Base-by-base conservation (phyloP, 2,329 filamentous ascomycete genomes). In the Trichoderma aggressivum region DNA sequence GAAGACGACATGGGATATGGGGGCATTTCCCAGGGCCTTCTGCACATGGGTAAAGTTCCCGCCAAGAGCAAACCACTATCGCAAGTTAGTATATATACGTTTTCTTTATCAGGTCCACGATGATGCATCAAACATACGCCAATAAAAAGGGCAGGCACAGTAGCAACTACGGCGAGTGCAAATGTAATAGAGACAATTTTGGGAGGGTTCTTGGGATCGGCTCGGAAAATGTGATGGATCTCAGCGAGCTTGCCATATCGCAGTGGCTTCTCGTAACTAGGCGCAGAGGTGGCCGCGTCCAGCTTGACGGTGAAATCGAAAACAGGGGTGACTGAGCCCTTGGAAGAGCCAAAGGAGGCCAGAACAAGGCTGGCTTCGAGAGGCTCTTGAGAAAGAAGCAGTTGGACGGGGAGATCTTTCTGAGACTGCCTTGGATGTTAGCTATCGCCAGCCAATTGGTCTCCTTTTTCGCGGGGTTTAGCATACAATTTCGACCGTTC, bases 171-270 rank as follows among this genome's bases (percentile, higher is more conserved):
- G 39, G 91, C 90, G 10, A 90, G 84, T 6, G 90, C 86, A 78
- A 98, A 98, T 71, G 92, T 85, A 63, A 96, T 78, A 2, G 93
- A 95, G 74, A 98, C 88, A 73, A 96, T 80, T 81, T 90, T 89
- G 60, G 94, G 92, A 26, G 94, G 94, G 81, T 89, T 97, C 81
- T 88, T 89, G 58, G 94, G 89, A 77, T 95, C 94, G 16, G 86
- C 82, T 74, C 89, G 90, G 89, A 98, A 99, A 77, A 92, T 92
- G 84, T 99, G 96, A 84, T 93, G 88, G 79, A 99, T 98, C 82
- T 97, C 92, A 11, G 89, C 84, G 75, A 90, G 89, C 83, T 93
- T 92, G 79, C 92, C 92, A 82, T 97, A 98, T 82, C 95, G 91
- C 74, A 94, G 82, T 11, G 93, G 90, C 75, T 89, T 85, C 76